Evolutionary conservation across 2,329 filamentous ascomycete species (phyloP).

Genomic region (Aciculosporium take): DNA sequence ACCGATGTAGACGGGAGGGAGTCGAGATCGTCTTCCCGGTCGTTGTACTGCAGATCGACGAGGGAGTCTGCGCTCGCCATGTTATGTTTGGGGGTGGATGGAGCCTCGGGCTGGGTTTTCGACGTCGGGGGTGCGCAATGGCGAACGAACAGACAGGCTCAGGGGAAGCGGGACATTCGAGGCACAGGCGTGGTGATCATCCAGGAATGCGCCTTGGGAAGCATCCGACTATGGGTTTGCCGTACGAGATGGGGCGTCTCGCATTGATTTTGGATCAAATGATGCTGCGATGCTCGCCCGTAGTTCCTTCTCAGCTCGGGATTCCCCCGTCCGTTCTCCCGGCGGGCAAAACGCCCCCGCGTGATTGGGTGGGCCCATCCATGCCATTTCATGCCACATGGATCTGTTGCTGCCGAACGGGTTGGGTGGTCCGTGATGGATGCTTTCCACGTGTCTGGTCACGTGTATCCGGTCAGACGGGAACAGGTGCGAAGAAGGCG

Average conservation of each 20-base stretch:
- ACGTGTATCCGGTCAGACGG: no score
- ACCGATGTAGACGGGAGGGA: conserved; percentile 41
- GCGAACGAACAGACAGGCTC: neutral
- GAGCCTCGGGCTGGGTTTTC: neutral
- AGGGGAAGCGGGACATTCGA: neutral
- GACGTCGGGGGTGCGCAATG: neutral
- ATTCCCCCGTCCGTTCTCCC: neutral
- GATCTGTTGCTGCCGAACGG: no score
- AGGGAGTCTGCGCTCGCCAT: conserved; percentile 30
- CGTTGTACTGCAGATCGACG: conserved; percentile 36
- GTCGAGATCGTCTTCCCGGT: conserved; percentile 42
- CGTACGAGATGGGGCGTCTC: no score
- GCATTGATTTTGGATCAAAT: neutral
- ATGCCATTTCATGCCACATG: no score
- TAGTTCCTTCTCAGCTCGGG: neutral
- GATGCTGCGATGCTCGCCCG: neutral
- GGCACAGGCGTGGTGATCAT: neutral
- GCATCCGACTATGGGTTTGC: neutral
- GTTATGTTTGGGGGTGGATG: neutral
- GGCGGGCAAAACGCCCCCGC: no score
- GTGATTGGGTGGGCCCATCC: neutral
- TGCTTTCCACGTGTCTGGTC: neutral
- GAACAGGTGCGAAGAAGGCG: neutral
- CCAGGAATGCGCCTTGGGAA: neutral
- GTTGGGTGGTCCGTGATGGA: no score